Base-by-base conservation (phyloP, 306 rosid species). In the Arachis stenosperma region DNA sequence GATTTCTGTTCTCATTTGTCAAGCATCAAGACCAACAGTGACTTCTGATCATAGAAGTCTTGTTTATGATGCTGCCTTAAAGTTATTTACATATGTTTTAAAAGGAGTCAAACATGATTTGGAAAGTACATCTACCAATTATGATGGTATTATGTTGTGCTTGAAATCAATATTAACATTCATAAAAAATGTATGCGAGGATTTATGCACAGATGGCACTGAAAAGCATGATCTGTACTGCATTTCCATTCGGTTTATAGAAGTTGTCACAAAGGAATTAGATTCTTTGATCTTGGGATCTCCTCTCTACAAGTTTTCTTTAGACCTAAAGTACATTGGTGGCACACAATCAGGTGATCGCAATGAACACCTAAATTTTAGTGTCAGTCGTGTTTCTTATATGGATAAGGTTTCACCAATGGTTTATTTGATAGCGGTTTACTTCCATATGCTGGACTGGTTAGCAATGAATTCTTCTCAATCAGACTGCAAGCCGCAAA, bases 381-480 rank as follows among this genome's bases (percentile, higher is more conserved):
- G 46, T 74, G 66, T 86, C 67, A 75, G 65, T 48, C 65, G 75
- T 82, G 42, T 87, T 41, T 66, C 84, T 73, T 64, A 90, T 66
- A 87, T 86, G 98, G 91, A 87, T 56, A 85, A 89, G 92, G 98
- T 87, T 75, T 86, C 96, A 62, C 97, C 97, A 61, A 61, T 81
- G 71, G 82, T 84, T 80, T 90, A 93, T 85, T 82, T 90, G 61
- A 69, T 69, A 73, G 85, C 78, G 9, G 85, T 87, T 64, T 84
- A 80, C 88, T 83, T 89, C 82, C 82, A 78, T 59, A 59, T 79
- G 81, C 73, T 87, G 74, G 82, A 82, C 66, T 86, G 61, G 73
- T 77, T 76, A 81, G 77, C 83, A 68, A 51, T 36, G 46, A 75
- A 76, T 40, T 78, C 48, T 60, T 77, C 70, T 30, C 69, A 65